Evolutionary conservation across 805 yeast species (phyloP).

Genomic region (Sungouiozyma intestinalis): DNA sequence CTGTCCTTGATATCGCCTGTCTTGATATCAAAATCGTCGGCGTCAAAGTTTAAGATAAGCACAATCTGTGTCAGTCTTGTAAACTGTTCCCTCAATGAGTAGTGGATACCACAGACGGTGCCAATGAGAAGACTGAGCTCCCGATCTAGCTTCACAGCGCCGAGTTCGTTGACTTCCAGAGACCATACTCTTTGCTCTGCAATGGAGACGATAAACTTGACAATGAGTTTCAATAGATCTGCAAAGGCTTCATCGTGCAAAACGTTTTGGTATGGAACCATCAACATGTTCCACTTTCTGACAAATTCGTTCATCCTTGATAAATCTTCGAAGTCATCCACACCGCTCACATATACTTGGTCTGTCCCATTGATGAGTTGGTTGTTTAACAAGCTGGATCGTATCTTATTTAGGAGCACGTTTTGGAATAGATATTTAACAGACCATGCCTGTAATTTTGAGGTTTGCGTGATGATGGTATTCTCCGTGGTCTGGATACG

Average conservation of each 20-base stretch:
- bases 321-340: constrained; percentile 30
- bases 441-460: constrained; percentile 30
- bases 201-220: constrained; percentile 42
- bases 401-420: constrained; percentile 28
- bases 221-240: constrained; percentile 37
- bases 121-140: constrained; percentile 68
- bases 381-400: constrained; percentile 33
- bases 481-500: constrained; percentile 20
- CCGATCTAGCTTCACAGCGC: constrained; percentile 73
- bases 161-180: constrained; percentile 67
- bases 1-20: constrained; percentile 31
- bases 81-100: constrained; percentile 67
- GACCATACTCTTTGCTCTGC: constrained; percentile 62
- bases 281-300: constrained; percentile 50
- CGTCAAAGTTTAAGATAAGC: constrained; percentile 73
- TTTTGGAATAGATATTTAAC: constrained; percentile 35
- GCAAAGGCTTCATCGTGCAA: constrained; percentile 45
- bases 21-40: constrained; percentile 36
- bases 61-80: constrained; percentile 76
- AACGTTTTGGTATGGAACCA: constrained; percentile 55
- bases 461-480: constrained; percentile 19
- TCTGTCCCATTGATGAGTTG: constrained; percentile 25
- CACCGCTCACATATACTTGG: constrained; percentile 18
- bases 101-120: constrained; percentile 62
- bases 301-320: constrained; percentile 40